Evolutionary conservation across 2,329 filamentous ascomycete species (phyloP).

Genomic region (Hymenoscyphus repandus): DNA sequence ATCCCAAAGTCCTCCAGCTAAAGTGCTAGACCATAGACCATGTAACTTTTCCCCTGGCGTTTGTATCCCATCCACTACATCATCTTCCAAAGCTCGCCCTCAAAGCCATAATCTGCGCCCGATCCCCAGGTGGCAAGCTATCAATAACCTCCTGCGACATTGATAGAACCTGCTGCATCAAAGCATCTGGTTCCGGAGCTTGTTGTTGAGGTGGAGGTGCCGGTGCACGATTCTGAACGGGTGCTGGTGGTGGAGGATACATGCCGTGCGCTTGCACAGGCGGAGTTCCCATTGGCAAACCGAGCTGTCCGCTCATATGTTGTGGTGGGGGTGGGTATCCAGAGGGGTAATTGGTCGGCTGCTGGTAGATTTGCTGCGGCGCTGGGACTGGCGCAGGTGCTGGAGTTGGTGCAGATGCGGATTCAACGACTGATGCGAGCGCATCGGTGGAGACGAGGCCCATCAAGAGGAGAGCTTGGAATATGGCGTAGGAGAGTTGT

Average conservation of each 20-base stretch:
- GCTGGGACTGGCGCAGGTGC: constrained; percentile 33
- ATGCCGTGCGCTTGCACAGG: constrained; percentile 38
- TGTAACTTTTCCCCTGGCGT: too few species aligned
- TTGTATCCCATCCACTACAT: background rate
- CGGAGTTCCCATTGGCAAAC: constrained; percentile 38
- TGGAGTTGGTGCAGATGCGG: constrained; percentile 37
- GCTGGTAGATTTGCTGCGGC: constrained; percentile 16
- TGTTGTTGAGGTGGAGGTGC: constrained; percentile 41
- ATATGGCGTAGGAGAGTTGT: constrained; percentile 90
- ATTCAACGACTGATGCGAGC: constrained; percentile 74
- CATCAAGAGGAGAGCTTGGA: constrained; percentile 89
- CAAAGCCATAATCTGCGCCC: constrained; percentile 73
- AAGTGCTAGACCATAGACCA: too few species aligned
- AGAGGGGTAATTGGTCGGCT: constrained; percentile 32
- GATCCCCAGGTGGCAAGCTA: constrained; percentile 67
- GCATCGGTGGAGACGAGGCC: constrained; percentile 83
- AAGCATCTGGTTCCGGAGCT: constrained; percentile 58
- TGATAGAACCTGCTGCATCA: constrained; percentile 76
- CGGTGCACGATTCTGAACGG: constrained; percentile 6
- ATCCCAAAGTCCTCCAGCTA: too few species aligned
- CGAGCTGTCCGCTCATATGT: constrained; percentile 33
- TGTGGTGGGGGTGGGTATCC: constrained; percentile 35
- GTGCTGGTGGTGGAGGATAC: constrained; percentile 21
- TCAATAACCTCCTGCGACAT: constrained; percentile 79
- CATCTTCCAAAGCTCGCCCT: constrained; percentile 39